Percentiles rank a stretch among this genome's conserved stretches.
Evolutionary conservation across 208 protist genomes (phyloP).

Genomic region (Leishmania amazonensis): DNA sequence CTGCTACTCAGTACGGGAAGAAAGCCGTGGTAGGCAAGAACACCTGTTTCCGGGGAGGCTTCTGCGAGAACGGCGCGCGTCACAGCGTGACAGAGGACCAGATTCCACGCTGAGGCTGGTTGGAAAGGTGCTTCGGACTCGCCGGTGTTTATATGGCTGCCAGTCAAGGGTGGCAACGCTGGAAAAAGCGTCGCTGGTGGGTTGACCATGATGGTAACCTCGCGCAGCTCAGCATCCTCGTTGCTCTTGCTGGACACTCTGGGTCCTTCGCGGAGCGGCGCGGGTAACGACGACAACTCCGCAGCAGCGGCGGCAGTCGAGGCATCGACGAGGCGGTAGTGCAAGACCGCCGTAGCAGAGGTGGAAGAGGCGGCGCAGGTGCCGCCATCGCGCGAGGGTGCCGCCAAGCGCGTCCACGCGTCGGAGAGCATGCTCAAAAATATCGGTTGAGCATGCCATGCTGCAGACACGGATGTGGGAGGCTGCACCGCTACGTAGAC

Average conservation of each 20-base stretch:
- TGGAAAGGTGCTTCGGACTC: too few relatives aligned
- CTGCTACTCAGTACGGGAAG: slow-evolving; percentile 11
- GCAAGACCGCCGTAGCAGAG: slow-evolving; percentile 6
- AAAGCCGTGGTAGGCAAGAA: slow-evolving; percentile 27
- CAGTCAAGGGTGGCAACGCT: not conserved
- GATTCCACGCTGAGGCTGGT: slow-evolving; percentile 1
- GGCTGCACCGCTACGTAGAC: slow-evolving; percentile 28
- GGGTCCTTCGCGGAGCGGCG: slow-evolving; percentile 4
- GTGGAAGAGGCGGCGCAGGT: not conserved
- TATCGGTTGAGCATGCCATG: slow-evolving; percentile 10
- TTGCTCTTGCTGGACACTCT: not conserved
- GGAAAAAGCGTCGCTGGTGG: slow-evolving; percentile 3
- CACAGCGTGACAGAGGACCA: slow-evolving; percentile 19
- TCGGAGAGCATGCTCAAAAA: slow-evolving; percentile 20
- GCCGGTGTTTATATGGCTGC: not conserved
- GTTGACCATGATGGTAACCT: slow-evolving; percentile 20
- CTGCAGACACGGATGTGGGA: not conserved
- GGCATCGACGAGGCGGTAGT: slow-evolving; percentile 31
- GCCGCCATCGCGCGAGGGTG: not conserved
- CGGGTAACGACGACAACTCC: slow-evolving; percentile 8
- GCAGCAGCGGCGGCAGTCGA: slow-evolving; percentile 4
- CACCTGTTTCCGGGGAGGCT: not conserved
- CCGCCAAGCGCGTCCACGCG: slow-evolving; percentile 9
- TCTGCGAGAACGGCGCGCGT: slow-evolving; percentile 22
- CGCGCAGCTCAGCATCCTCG: slow-evolving; percentile 11